A percentile compares a stretch with the other conserved stretches of the same genome.
These are phyloP conservation scores for Cercospora sesami DNA, from an alignment of 2,329 filamentous ascomycete species.

Conservation along the genomic window DNA sequence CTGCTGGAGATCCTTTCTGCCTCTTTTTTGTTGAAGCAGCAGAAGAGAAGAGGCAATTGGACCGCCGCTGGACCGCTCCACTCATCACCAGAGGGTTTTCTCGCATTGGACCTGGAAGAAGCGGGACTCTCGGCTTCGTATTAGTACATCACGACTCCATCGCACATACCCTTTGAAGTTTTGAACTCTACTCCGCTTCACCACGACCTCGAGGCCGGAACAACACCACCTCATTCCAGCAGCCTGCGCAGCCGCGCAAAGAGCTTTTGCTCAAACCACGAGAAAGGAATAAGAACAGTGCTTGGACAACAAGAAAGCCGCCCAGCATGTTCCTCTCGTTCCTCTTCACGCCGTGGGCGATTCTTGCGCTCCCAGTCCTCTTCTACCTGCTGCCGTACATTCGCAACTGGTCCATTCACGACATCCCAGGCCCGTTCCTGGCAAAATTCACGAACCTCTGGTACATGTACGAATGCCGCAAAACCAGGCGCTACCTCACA, in stretches of 20 bases:
- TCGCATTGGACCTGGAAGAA: constrained; percentile 1
- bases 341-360: constrained; percentile 48
- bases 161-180: neutral
- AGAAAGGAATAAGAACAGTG: neutral
- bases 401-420: constrained; percentile 55
- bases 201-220: neutral
- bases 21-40: neutral
- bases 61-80: constrained; percentile 1
- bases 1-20: neutral
- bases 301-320: neutral
- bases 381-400: constrained; percentile 64
- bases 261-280: neutral
- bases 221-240: neutral
- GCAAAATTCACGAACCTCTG: constrained; percentile 75
- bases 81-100: neutral
- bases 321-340: constrained; percentile 41
- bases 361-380: constrained; percentile 52
- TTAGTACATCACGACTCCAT: neutral
- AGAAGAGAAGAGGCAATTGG: neutral
- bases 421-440: constrained; percentile 64
- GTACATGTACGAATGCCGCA: constrained; percentile 65
- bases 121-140: constrained; percentile 4
- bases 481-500: constrained; percentile 57
- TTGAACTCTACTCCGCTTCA: neutral
- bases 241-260: neutral